These are phyloP conservation scores for Saccharomycopsis phalli DNA, from an alignment of 1,139 yeast species.

Conservation along the genomic window DNA sequence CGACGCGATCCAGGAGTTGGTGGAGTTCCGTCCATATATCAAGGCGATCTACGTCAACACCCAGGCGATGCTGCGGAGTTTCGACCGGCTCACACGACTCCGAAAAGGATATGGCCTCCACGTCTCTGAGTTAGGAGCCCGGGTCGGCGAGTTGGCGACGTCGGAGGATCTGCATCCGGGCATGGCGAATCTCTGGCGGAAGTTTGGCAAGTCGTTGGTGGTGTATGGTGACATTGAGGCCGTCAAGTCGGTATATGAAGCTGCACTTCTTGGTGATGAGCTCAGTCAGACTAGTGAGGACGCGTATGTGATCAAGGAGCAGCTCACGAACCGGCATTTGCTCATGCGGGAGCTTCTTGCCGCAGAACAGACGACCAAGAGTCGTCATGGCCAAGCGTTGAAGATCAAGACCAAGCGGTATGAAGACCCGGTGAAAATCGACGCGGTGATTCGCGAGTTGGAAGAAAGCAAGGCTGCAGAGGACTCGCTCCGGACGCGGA, in stretches of 20 bases:
- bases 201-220: conserved; percentile 58
- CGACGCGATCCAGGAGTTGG: conserved; percentile 74
- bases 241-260: conserved; percentile 62
- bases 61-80: conserved; percentile 45
- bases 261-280: conserved; percentile 75
- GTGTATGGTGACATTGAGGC: conserved; percentile 71
- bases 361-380: conserved; percentile 67
- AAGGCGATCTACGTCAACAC: conserved; percentile 63
- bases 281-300: conserved; percentile 57
- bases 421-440: conserved; percentile 80
- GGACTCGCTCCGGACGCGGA: conserved; percentile 63
- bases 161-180: conserved; percentile 51
- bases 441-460: conserved; percentile 74
- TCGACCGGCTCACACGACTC: conserved; percentile 47
- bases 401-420: conserved; percentile 67
- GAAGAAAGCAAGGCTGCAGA: conserved; percentile 78
- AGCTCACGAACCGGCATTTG: conserved; percentile 84
- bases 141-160: conserved; percentile 40
- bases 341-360: conserved; percentile 79
- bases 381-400: conserved; percentile 66
- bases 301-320: conserved; percentile 83
- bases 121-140: conserved; percentile 58
- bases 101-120: conserved; percentile 50
- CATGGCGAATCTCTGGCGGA: conserved; percentile 77
- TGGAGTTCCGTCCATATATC: conserved; percentile 77